Evolutionary conservation across 2,329 filamentous ascomycete genomes (phyloP), one percentile per base, ranked within the genome.

Genomic region (Ophiostoma perfectum): DNA sequence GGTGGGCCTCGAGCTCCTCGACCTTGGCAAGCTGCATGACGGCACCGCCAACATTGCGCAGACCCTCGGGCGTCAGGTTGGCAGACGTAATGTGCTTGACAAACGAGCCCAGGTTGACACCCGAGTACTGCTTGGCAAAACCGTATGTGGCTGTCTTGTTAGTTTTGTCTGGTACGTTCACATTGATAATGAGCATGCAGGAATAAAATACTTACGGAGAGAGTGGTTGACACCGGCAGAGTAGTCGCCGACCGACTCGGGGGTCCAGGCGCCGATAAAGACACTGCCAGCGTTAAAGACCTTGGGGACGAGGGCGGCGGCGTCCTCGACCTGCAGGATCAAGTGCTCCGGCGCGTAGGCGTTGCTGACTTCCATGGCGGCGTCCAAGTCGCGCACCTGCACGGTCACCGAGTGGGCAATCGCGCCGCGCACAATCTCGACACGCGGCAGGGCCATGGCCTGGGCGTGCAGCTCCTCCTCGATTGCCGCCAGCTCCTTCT

Each of bases 141-240:
- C 95, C 95, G 76, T 98, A 99, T 0, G 95, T 99, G 66, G 95
- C 93, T 96, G 73, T 52, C 2, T 52, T 55, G 49, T 55, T 55
- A 55, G 49, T 5, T 14, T 49, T 2, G 5, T n/a, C n/a, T 4
- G 18, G 66, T 47, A 27, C 27, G 27, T 27, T 27, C 27, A 27
- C 27, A 27, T 60, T 49, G 62, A 5, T 39, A 5, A 14, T n/a
- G 11, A 64, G 27, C 8, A 64, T 39, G 63, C 2, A 65, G 38
- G 2, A 55, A 5, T 38, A 7, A 65, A 49, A 36, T 18, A 89
- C 92, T 86, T 89, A 96, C 93, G 95, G 72, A 99, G 82, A 69
- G 92, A 96, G 82, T 99, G 95, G 78, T 99, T 99, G 58, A 99
- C 95, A 75, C 95, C 95, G 67, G 95, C 95, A 72, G 93, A 97